A percentile compares a stretch with the other conserved stretches of the same genome.
Conservation (phyloP, 495 filamentous ascomycete species). For the Bombardia bombarda region DNA sequence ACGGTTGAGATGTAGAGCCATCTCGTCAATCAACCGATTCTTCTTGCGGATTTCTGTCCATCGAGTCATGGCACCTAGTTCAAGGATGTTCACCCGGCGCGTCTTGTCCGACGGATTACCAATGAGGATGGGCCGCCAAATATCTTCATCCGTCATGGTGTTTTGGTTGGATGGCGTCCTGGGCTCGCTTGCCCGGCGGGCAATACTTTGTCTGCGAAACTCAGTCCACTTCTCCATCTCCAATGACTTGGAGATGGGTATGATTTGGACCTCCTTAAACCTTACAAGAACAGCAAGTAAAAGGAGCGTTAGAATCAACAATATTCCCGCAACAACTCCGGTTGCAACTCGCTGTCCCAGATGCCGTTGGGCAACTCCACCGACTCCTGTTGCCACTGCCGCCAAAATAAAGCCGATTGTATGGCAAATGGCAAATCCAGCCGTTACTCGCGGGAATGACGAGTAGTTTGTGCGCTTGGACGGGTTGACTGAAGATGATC, state of each 20-base stretch:
- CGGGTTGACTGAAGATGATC: conserved; percentile 36
- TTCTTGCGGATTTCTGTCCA: conserved; percentile 65
- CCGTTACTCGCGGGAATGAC: conserved; percentile 58
- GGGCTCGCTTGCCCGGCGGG: conserved; percentile 25
- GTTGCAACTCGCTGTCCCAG: conserved; percentile 59
- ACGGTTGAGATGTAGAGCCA: conserved; percentile 29
- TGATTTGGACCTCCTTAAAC: conserved; percentile 57
- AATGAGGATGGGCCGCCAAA: conserved; percentile 58
- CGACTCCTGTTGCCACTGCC: conserved; percentile 54
- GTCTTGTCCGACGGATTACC: conserved; percentile 59
- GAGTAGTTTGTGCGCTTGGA: conserved; percentile 58
- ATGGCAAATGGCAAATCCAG: conserved; percentile 65
- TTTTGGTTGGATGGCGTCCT: conserved; percentile 27
- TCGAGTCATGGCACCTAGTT: conserved; percentile 52
- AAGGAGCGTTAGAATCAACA: conserved; percentile 54
- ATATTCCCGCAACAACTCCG: conserved; percentile 52
- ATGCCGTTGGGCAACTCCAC: conserved; percentile 50
- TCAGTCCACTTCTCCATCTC: conserved; percentile 45
- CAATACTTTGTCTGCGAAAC: conserved; percentile 31
- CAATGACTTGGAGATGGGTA: conserved; percentile 44
- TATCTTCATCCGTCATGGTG: conserved; percentile 42
- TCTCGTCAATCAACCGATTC: conserved; percentile 50
- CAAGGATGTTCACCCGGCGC: conserved; percentile 57
- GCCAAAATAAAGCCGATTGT: conserved; percentile 56
- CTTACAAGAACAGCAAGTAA: conserved; percentile 51